Evolutionary conservation across 306 rosid genomes (phyloP), one percentile per base, ranked within the genome.

Genomic region (Cercis canadensis): DNA sequence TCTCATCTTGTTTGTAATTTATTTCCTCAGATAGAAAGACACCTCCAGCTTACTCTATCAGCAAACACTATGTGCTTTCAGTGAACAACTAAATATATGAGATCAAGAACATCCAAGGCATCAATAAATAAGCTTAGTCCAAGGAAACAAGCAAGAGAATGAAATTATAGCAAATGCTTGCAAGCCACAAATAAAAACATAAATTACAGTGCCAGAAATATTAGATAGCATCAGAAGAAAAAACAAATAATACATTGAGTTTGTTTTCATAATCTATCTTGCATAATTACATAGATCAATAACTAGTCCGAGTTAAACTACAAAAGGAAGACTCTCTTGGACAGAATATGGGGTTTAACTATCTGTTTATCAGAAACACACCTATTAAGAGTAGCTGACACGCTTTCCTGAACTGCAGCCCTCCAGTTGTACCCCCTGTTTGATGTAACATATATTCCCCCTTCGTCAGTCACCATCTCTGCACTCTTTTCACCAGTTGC

Each of bases 321-420:
- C 31, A 32, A 13, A 46, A 37, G 72, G 9, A 15, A 41, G 72
- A 14, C 41, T 63, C 40, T 59, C 64, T 57, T 36, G 11, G 67
- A 56, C 21, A 56, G 58, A 11, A 54, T 36, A 72, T 16, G 60
- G 24, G 53, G 57, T 49, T 60, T 18, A 63, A 39, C 0, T 32
- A 39, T 66, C 49, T 68, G 29, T 43, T 40, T 70, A 73, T 54
- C 33, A 29, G 66, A 68, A 85, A 73, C 58, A 74, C 71, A 89
- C 98, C 98, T 86, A 69, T 94, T 94, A 51, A 94, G 97, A 75
- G 98, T 94, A 82, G 98, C 98, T 14, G 98, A 94, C 64, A 94
- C 98, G 8, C 96, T 81, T 81, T 94, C 98, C 85, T 94, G 98
- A 52, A 94, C 89, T 43, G 97, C 97, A 82, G 98, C 98, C 83